A percentile compares a stretch with the other conserved stretches of the same genome.
These are phyloP conservation scores for Tilletiopsis washingtonensis DNA, from an alignment of 1,284 basidiomycete species.

Conservation along the genomic window DNA sequence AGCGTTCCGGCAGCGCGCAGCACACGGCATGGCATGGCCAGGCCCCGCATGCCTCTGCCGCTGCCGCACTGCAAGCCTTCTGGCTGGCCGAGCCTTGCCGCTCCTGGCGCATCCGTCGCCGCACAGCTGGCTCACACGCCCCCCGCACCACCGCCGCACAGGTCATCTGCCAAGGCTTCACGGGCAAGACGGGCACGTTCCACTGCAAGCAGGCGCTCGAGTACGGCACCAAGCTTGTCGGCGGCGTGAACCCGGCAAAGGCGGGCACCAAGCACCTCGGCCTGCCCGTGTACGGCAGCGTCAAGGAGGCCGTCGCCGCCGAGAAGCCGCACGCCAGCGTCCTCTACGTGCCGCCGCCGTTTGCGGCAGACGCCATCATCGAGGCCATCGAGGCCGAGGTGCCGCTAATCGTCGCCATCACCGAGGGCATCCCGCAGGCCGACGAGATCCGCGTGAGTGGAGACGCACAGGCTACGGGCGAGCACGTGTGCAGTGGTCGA, in stretches of 20 bases:
- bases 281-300: slow-evolving; percentile 86
- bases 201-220: slow-evolving; percentile 88
- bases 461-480: too few relatives aligned
- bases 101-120: neutral
- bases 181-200: slow-evolving; percentile 96
- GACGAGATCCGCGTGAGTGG: slow-evolving; percentile 35
- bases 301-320: slow-evolving; percentile 61
- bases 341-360: slow-evolving; percentile 45
- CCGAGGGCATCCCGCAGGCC: slow-evolving; percentile 47
- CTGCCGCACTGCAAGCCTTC: too few relatives aligned
- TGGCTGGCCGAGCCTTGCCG: neutral
- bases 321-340: slow-evolving; percentile 44
- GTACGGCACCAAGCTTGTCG: slow-evolving; percentile 94
- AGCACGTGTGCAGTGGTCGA: too few relatives aligned
- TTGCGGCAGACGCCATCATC: slow-evolving; percentile 45
- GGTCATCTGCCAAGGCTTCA: slow-evolving; percentile 47
- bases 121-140: too few relatives aligned
- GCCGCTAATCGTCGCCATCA: slow-evolving; percentile 44
- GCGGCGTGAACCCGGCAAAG: slow-evolving; percentile 95
- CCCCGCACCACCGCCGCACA: neutral
- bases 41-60: too few relatives aligned
- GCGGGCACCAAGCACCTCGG: slow-evolving; percentile 92
- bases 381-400: slow-evolving; percentile 46
- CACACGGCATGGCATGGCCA: too few relatives aligned
- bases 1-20: too few relatives aligned